A percentile compares a stretch with the other conserved stretches of the same genome.
Conservation (phyloP, 805 yeast species). For the Maudiozyma saulgeensis region DNA sequence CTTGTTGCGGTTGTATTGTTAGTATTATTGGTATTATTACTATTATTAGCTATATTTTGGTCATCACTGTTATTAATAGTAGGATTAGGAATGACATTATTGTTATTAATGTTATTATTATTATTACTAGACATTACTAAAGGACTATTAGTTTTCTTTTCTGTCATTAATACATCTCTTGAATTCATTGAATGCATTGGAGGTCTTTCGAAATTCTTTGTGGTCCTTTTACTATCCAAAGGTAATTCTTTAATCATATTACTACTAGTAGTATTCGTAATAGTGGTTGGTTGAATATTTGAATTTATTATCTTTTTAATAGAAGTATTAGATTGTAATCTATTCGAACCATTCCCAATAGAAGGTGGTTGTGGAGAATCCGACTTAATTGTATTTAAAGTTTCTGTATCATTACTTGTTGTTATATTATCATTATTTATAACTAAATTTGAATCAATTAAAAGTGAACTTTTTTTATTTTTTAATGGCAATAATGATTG, state of each 20-base stretch:
- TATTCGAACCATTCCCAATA: neutral
- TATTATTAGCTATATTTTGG: neutral
- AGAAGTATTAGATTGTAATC: neutral
- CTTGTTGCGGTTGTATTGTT: neutral
- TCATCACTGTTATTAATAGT: neutral
- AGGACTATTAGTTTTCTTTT: neutral
- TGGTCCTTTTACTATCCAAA: neutral
- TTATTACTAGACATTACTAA: neutral
- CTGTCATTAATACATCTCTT: constrained; percentile 16
- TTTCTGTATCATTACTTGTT: neutral
- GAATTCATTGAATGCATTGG: constrained; percentile 17
- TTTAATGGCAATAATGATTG: constrained; percentile 20
- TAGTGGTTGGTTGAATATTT: no score
- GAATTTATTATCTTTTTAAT: neutral
- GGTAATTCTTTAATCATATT: constrained; percentile 2
- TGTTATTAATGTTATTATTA: neutral
- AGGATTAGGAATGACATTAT: neutral
- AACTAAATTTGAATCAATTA: constrained; percentile 12
- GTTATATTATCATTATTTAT: neutral
- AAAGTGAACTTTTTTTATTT: constrained; percentile 30
- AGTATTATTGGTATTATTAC: neutral
- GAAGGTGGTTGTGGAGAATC: no score
- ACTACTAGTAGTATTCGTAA: neutral
- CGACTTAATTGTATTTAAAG: no score
- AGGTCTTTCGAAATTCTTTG: constrained; percentile 19